phyloP scores from a whole-genome alignment of 176 grass and related monocot genomes.

The Melocanna baccifera region DNA sequence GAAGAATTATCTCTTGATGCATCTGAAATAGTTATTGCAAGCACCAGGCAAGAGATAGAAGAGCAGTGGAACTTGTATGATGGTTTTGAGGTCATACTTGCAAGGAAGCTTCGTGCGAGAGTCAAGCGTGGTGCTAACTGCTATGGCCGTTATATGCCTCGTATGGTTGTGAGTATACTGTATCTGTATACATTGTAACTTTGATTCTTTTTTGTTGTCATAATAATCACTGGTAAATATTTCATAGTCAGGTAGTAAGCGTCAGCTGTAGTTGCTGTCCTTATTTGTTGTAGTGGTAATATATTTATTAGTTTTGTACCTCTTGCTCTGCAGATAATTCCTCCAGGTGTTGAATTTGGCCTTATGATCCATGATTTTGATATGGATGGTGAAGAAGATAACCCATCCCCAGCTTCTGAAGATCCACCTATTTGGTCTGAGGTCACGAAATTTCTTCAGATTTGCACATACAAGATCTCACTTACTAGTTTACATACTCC shows the following conservation, averaged over 20 bases:
- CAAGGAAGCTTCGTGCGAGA: conserved; percentile 56
- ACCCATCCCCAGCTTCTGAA: conserved; percentile 45
- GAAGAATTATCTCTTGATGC: conserved; percentile 76
- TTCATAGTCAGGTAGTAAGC: conserved; percentile 8
- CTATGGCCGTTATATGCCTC: conserved; percentile 79
- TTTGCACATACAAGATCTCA: conserved; percentile 33
- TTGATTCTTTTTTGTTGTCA: conserved; percentile 17
- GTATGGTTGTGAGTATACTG: conserved; percentile 74
- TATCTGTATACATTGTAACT: conserved; percentile 17
- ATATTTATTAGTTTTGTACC: conserved; percentile 24
- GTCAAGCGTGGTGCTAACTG: conserved; percentile 67
- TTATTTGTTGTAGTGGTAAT: conserved; percentile 25
- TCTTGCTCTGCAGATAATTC: conserved; percentile 60
- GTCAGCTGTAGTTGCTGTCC: conserved; percentile 5
- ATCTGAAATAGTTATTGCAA: conserved; percentile 79
- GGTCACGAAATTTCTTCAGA: conserved; percentile 40
- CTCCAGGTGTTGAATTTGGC: conserved; percentile 81
- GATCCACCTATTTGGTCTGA: conserved; percentile 89
- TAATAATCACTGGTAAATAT: conserved; percentile 14
- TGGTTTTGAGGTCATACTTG: conserved; percentile 82
- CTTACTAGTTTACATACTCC: background rate
- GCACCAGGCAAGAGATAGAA: conserved; percentile 88
- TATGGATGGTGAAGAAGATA: conserved; percentile 62
- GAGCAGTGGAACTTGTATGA: conserved; percentile 83
- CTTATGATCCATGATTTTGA: conserved; percentile 65